Evolutionary conservation across 208 protist species (phyloP), one percentile per base, ranked within the genome.

Genomic region (Porcisia deanei): DNA sequence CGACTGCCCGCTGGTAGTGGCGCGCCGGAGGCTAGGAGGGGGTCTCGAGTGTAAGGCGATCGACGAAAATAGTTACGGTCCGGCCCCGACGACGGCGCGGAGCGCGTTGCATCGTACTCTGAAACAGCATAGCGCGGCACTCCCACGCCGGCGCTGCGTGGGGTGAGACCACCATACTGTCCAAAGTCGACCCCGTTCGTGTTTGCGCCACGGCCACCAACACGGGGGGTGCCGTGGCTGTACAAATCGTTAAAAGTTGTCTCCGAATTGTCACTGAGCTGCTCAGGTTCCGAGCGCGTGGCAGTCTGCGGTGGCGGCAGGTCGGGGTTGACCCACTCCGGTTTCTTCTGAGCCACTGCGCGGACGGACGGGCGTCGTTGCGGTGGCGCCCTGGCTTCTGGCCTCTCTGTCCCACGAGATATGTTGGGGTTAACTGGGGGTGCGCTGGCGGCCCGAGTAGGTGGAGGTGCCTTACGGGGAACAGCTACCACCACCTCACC

Each of bases 401-500:
- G 20, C 47, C 41, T 54, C 7, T 58, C 57, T 18, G 37, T 0
- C 6, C 47, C 69, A 47, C 61, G 22, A 66, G 61, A 49, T 30
- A n/a, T 14, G 12, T 16, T 34, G 47, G 66, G 5, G 47, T 61
- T 63, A 4, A 73, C 18, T 25, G 77, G 67, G 30, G 85, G 61
- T 7, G 82, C 77, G 52, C 72, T 79, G 22, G 61, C 71, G 3
- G 65, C 71, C 0, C 70, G 71, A 55, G 67, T 82, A 10, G 87
- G 87, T n/a, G 91, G 93, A 3, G 85, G 89, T 3, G 88, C 84
- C 59, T 86, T 87, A 63, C 91, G 91, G 20, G 93, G 93, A 2
- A 97, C 90, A n/a, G 93, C 93, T 10, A 97, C 85, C 25, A 95
- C 88, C 34, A 95, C 76, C 60, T 90, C 86, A 12, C 83, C 85